Base-by-base conservation (phyloP, 2,329 filamentous ascomycete species). In the Botryotinia calthae region DNA sequence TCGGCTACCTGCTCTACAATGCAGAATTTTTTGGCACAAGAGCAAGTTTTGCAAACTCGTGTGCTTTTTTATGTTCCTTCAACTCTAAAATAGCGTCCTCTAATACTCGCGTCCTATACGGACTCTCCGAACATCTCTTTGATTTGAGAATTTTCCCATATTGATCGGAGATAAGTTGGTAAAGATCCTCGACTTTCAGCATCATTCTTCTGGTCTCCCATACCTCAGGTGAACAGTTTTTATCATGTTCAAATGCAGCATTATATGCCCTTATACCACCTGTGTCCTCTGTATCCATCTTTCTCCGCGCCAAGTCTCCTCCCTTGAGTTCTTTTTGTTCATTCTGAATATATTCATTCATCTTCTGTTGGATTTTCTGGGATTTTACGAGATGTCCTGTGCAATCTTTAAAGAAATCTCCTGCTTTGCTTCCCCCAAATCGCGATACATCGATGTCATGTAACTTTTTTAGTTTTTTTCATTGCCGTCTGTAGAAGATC, bases 101-200 rank as follows among this genome's bases (percentile, higher is more conserved):
- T 10, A n/a, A 10, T 14, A 37, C 34, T 40, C 20, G 0, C 2
- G 12, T 14, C 9, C 37, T 25, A 6, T 14, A 7, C 20, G 25
- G 2, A 10, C 25, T 9, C 20, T 25, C 2, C 9, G 1, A 2
- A 56, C 54, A 56, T 20, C 18, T 18, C 0, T 16, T 1, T 18
- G 54, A 56, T 56, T 31, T 31, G 10, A 31, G 0, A 20, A 56
- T 1, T 16, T 8, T 0, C 16, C 1, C 1, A 20, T 56, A 34
- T 59, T 9, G 31, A 12, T 10, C 3, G 3, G 34, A 1, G 9
- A 9, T 9, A 2, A 14, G 10, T 1, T 2, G 0, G 22, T 25
- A 59, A 22, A 22, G 18, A 22, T 22, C 18, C 18, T 3, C 9
- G 28, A 3, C 25, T 31, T 20, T 7, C 18, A 1, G 4, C 9